Evolutionary conservation across 192 early-diverging fungal species (phyloP).

Genomic region (Coemansia sp.): DNA sequence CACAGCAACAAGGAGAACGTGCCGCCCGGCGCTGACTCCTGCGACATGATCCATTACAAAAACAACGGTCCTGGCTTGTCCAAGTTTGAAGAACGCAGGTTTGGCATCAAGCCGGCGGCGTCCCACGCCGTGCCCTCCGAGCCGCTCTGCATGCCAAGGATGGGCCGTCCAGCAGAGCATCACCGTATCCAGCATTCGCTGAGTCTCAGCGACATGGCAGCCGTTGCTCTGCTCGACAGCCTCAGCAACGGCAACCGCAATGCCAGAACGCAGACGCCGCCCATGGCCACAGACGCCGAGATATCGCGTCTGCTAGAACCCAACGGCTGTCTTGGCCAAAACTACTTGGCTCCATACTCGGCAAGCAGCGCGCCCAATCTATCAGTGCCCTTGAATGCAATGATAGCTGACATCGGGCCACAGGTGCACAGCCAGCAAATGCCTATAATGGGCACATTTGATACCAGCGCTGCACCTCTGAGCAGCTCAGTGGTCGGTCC

Average conservation of each 20-base stretch:
- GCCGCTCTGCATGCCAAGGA: not conserved
- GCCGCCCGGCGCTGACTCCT: not conserved
- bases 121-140: not conserved
- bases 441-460: constrained; percentile 2
- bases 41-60: not conserved
- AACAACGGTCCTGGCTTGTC: constrained; percentile 1
- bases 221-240: constrained; percentile 48
- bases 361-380: not conserved
- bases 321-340: not conserved
- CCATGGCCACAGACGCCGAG: constrained; percentile 12
- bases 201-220: constrained; percentile 44
- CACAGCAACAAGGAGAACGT: constrained; percentile 21
- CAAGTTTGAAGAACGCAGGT: not conserved
- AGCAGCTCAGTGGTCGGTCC: not conserved
- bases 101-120: not conserved
- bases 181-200: not conserved
- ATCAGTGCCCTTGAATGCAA: not conserved
- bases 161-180: not conserved
- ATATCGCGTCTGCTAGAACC: constrained; percentile 8
- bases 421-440: not conserved
- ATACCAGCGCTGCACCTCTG: not conserved
- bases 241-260: constrained; percentile 21
- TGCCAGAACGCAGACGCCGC: constrained; percentile 3
- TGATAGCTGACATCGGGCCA: constrained; percentile 5
- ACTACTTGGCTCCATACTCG: not conserved